These are phyloP conservation scores for Multifurca ochricompacta DNA, from an alignment of 768 basidiomycete species.

Conservation along the genomic window DNA sequence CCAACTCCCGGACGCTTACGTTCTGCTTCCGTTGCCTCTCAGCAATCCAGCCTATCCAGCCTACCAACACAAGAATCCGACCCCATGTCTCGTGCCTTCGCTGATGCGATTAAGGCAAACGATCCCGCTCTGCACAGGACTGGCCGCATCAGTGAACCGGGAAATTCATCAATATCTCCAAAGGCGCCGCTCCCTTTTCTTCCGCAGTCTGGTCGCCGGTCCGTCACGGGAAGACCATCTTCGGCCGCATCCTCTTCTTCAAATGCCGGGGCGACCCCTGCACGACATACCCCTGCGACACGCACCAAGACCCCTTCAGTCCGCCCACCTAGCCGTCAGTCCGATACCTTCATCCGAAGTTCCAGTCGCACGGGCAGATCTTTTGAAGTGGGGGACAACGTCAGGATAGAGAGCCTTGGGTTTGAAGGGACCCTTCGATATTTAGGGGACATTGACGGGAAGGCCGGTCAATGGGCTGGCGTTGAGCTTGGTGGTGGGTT, in stretches of 20 bases:
- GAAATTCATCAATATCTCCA: constrained; percentile 38
- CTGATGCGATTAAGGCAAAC: constrained; percentile 72
- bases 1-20: constrained; percentile 68
- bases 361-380: constrained; percentile 37
- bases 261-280: constrained; percentile 27
- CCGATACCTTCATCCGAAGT: constrained; percentile 46
- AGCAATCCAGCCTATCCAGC: constrained; percentile 22
- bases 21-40: constrained; percentile 49
- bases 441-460: constrained; percentile 81
- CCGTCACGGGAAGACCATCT: constrained; percentile 49
- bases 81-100: constrained; percentile 63
- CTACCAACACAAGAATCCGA: constrained; percentile 38
- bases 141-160: constrained; percentile 33
- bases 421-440: constrained; percentile 80
- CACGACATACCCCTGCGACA: constrained; percentile 22
- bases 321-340: constrained; percentile 60
- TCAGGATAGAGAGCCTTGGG: constrained; percentile 81
- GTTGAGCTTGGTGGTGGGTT: constrained; percentile 85
- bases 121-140: constrained; percentile 67
- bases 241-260: constrained; percentile 55
- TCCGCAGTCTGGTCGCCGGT: constrained; percentile 34
- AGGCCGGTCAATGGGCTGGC: constrained; percentile 87
- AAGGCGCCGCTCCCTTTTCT: constrained; percentile 32
- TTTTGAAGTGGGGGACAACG: constrained; percentile 72
- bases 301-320: constrained; percentile 47